These are phyloP conservation scores for Boletus hoseneyae DNA, from an alignment of 1,284 basidiomycete species.

Conservation along the genomic window DNA sequence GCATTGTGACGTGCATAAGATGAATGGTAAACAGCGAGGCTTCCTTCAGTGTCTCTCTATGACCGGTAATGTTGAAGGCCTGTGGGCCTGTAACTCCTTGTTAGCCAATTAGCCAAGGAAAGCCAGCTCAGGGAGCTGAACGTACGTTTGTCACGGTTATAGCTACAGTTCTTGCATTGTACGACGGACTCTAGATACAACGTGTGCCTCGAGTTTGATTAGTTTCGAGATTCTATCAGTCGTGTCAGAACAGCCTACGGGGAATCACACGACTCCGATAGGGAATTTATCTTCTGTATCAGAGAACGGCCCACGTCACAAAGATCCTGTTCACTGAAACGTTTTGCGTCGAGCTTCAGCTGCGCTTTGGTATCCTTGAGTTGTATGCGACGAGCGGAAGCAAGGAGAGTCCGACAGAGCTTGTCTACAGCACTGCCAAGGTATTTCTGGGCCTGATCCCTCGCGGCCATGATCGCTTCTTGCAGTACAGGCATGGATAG, in stretches of 20 bases:
- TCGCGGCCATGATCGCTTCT: constrained; percentile 24
- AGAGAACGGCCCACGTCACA: constrained; percentile 22
- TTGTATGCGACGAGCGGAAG: constrained; percentile 21
- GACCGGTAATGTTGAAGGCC: constrained; percentile 23
- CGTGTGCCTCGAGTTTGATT: constrained; percentile 14
- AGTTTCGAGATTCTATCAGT: background rate
- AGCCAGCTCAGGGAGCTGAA: too few species aligned
- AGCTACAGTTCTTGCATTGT: background rate
- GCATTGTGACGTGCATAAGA: constrained; percentile 38
- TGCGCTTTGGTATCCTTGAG: constrained; percentile 21
- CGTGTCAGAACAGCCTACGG: constrained; percentile 13
- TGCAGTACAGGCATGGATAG: constrained; percentile 15
- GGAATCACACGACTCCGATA: constrained; percentile 19
- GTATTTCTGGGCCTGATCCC: constrained; percentile 20
- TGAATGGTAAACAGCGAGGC: constrained; percentile 36
- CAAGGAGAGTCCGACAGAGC: constrained; percentile 17
- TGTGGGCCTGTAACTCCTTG: constrained; percentile 4
- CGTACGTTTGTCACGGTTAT: constrained; percentile 6
- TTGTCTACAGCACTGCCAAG: constrained; percentile 23
- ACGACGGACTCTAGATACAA: constrained; percentile 14
- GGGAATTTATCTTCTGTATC: constrained; percentile 24
- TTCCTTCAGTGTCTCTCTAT: constrained; percentile 18
- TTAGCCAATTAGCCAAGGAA: constrained; percentile 6
- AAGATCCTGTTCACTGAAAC: constrained; percentile 13
- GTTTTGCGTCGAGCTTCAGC: constrained; percentile 22